Conservation (phyloP, 306 rosid species). For the Vachellia pachyceras region DNA sequence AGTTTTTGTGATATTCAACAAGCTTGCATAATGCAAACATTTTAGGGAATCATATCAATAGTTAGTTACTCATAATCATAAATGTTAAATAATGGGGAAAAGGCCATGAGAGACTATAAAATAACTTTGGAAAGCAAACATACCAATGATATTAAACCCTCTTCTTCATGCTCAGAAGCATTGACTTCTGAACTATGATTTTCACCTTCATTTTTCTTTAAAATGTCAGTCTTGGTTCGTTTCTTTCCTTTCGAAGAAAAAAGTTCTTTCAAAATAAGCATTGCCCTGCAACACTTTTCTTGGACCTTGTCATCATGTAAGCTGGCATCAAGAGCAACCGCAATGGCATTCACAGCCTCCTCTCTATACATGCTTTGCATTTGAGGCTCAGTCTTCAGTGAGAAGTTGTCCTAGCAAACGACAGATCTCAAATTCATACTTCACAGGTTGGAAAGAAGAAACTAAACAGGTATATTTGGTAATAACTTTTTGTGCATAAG, state of each 20-base stretch:
- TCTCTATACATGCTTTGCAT: constrained; percentile 55
- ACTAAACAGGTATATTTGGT: neutral
- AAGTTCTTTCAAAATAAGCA: constrained; percentile 4
- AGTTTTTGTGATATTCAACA: neutral
- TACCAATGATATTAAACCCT: neutral
- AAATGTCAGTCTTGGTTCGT: neutral
- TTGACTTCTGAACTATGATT: constrained; percentile 23
- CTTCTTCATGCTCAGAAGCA: constrained; percentile 40
- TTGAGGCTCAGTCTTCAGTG: constrained; percentile 56
- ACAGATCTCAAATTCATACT: neutral
- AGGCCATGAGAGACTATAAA: neutral
- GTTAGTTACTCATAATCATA: neutral
- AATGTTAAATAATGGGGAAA: neutral
- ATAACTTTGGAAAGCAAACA: neutral
- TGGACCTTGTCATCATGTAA: constrained; percentile 53
- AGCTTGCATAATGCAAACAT: neutral
- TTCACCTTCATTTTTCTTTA: neutral
- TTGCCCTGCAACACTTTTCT: constrained; percentile 62
- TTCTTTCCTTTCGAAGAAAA: neutral
- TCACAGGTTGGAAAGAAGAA: constrained; percentile 15
- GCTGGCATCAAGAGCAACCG: constrained; percentile 66
- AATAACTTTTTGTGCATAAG: neutral
- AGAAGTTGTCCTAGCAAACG: constrained; percentile 33
- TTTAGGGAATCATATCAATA: neutral
- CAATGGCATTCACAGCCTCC: constrained; percentile 62